A percentile compares a stretch with the other conserved stretches of the same genome.
Evolutionary conservation across 2,329 filamentous ascomycete species (phyloP).

Genomic region (Xylaria hypoxylon): DNA sequence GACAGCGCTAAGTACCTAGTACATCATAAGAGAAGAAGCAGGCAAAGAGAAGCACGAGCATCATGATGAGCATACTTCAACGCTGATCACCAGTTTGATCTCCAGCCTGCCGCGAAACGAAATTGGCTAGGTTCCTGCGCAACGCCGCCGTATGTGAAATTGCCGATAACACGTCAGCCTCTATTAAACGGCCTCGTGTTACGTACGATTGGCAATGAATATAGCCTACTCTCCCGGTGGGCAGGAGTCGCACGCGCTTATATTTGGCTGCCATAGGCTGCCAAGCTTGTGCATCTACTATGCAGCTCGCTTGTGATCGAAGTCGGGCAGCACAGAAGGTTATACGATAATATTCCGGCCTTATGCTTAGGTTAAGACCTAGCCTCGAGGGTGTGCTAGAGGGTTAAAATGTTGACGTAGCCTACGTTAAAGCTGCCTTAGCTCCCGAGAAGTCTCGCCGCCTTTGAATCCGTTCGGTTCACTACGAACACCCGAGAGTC

Average conservation of each 20-base stretch:
- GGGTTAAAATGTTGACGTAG: constrained; percentile 4
- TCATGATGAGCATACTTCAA: neutral
- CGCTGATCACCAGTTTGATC: neutral
- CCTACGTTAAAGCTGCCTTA: constrained; percentile 17
- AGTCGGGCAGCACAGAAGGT: constrained; percentile 12
- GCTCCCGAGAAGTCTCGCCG: constrained; percentile 21
- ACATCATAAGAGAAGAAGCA: neutral
- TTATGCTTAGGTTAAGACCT: neutral
- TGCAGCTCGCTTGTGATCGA: constrained; percentile 21
- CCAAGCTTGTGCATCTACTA: constrained; percentile 17
- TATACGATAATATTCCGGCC: constrained; percentile 19
- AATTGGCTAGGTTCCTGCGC: neutral
- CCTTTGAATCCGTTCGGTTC: neutral
- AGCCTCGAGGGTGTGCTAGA: constrained; percentile 6
- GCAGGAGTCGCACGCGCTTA: constrained; percentile 13
- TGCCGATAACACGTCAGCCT: neutral
- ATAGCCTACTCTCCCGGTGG: neutral
- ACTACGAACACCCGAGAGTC: constrained; percentile 19
- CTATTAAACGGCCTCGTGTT: neutral
- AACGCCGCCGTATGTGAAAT: constrained; percentile 1
- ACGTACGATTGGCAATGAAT: constrained; percentile 10
- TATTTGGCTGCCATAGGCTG: constrained; percentile 5
- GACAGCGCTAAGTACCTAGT: neutral
- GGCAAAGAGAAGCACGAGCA: neutral
- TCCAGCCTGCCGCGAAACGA: neutral